A percentile compares a stretch with the other conserved stretches of the same genome.
These are phyloP conservation scores for Coccomyxa sp. DNA, from an alignment of 139 green algal species.

Conservation along the genomic window DNA sequence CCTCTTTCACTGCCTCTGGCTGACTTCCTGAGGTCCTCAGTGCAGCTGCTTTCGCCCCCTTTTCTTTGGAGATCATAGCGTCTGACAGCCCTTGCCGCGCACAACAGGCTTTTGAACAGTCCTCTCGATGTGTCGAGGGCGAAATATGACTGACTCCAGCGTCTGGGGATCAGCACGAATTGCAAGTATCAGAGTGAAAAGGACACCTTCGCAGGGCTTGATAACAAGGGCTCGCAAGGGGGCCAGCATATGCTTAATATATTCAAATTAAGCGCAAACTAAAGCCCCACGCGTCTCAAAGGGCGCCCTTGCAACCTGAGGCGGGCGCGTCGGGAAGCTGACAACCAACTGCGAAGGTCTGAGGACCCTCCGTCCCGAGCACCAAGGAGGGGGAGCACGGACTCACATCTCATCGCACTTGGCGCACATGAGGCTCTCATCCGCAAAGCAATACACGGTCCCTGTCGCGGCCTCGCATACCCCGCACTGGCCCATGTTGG, in stretches of 20 bases:
- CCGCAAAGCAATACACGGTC: slow-evolving; percentile 14
- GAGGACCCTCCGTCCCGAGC: neutral
- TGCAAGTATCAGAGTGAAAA: neutral
- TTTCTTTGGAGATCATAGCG: too few relatives aligned
- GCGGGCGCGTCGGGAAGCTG: neutral
- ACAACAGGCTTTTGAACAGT: too few relatives aligned
- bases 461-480: slow-evolving; percentile 9
- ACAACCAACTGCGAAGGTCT: neutral
- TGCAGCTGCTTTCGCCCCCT: too few relatives aligned
- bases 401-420: slow-evolving; percentile 14
- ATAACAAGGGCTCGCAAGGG: neutral
- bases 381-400: too few relatives aligned
- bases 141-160: too few relatives aligned
- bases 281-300: neutral
- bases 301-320: too few relatives aligned
- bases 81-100: too few relatives aligned
- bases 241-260: neutral
- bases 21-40: too few relatives aligned
- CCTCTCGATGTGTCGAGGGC: too few relatives aligned
- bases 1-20: too few relatives aligned
- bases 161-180: too few relatives aligned
- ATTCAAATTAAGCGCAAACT: neutral
- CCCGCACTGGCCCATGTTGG: slow-evolving; percentile 6
- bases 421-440: slow-evolving; percentile 11
- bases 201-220: too few relatives aligned